These are phyloP conservation scores for Russula lepida DNA, from an alignment of 768 basidiomycete species.

Conservation along the genomic window DNA sequence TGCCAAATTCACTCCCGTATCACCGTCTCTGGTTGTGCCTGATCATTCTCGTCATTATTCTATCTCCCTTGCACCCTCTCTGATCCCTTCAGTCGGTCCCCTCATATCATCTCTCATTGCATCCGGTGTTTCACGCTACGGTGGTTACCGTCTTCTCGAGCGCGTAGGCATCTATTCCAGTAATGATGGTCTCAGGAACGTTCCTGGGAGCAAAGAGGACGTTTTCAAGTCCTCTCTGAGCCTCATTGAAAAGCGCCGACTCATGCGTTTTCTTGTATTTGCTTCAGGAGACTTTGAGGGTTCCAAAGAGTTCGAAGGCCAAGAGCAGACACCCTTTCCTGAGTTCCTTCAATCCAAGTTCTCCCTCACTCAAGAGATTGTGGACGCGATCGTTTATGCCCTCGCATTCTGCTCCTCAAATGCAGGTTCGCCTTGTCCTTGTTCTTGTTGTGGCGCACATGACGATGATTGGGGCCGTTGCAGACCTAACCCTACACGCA, in stretches of 20 bases:
- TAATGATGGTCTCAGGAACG: slow-evolving; percentile 39
- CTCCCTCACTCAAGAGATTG: slow-evolving; percentile 47
- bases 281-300: slow-evolving; percentile 68
- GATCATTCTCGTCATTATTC: slow-evolving; percentile 69
- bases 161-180: slow-evolving; percentile 52
- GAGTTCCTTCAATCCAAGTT: slow-evolving; percentile 61
- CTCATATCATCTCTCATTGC: slow-evolving; percentile 70
- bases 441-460: neutral
- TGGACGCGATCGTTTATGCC: slow-evolving; percentile 62
- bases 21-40: slow-evolving; percentile 36
- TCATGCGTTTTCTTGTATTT: slow-evolving; percentile 90
- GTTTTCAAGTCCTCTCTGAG: slow-evolving; percentile 81
- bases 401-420: slow-evolving; percentile 60
- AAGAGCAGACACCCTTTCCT: slow-evolving; percentile 47
- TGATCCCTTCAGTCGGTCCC: slow-evolving; percentile 73
- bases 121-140: slow-evolving; percentile 84
- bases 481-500: slow-evolving; percentile 61
- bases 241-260: slow-evolving; percentile 75
- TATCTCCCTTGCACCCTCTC: slow-evolving; percentile 72
- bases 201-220: slow-evolving; percentile 88
- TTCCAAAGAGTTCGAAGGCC: slow-evolving; percentile 48
- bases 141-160: slow-evolving; percentile 81
- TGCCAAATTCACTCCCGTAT: slow-evolving; percentile 35
- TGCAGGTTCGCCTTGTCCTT: slow-evolving; percentile 39
- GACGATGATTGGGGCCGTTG: slow-evolving; percentile 9